Base-by-base conservation (phyloP, 345 rosid genomes). In the Xanthoceras sorbifolium region DNA sequence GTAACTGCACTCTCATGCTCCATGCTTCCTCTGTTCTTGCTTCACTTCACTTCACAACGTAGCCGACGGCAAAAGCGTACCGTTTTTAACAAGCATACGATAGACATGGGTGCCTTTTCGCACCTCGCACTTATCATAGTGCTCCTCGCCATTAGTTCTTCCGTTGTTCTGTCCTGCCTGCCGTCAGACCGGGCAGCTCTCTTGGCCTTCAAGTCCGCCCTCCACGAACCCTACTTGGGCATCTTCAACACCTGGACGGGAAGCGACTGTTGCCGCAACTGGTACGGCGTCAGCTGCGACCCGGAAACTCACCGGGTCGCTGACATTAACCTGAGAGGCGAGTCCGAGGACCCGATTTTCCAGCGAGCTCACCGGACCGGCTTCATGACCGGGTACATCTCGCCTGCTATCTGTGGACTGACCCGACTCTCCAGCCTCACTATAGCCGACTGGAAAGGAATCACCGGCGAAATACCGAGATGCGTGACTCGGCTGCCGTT, bases 211-310 rank as follows among this genome's bases (percentile, higher is more conserved):
- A 85, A 82, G 52, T 80, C 90, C 20, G 88, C 89, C 72, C 97
- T 95, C 60, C 86, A 84, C 66, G 98, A 93, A 77, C 85, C 96
- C 0, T 57, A 84, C 84, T 76, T 91, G 31, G 93, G 94, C 77
- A 86, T 93, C 75, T 95, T 95, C 91, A 85, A 87, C 18, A 75
- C 97, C 1, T 95, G 99, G 99, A 86, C 79, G 9, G 98, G 98
- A 26, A 44, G 54, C 63, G 92, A 95, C 88, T 95, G 99, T 78
- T 95, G 99, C 82, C 88, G 81, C 72, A 89, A 84, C 79, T 93
- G 99, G 99, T 88, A 93, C 81, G 99, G 98, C 64, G 66, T 95
- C 65, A 90, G 93, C 84, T 95, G 99, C 71, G 94, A 95, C 87
- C 78, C 71, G 18, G 72, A 87, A 69, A 86, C 90, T 66, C 76